Conservation (phyloP, 2,329 filamentous ascomycete species). For the Scedosporium minutisporum region DNA sequence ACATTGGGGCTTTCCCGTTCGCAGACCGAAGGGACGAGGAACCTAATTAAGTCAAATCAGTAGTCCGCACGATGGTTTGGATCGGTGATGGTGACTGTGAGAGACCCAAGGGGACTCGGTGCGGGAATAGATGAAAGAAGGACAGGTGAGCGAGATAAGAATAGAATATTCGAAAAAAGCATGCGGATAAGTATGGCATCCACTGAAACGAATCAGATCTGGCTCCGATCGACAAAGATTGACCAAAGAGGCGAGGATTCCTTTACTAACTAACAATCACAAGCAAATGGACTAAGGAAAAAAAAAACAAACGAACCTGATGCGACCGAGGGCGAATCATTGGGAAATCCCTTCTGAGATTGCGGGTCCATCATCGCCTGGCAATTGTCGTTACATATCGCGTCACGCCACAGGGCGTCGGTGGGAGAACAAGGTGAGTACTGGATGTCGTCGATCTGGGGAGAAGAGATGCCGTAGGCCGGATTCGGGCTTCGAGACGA, state of each 20-base stretch:
- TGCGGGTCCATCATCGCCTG: neutral
- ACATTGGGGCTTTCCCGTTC: neutral
- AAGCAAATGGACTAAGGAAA: neutral
- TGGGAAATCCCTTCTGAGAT: neutral
- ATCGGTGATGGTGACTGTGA: neutral
- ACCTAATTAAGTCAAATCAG: neutral
- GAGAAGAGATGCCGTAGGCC: neutral
- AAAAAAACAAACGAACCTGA: neutral
- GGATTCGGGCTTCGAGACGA: no score
- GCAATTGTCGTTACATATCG: neutral
- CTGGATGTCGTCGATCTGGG: neutral
- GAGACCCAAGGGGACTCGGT: neutral
- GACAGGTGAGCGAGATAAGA: no score
- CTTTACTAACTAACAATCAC: no score
- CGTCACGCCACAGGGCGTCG: neutral
- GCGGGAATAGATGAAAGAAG: neutral
- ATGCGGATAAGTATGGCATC: neutral
- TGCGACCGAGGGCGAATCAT: neutral
- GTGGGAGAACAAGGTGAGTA: neutral
- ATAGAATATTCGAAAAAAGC: no score
- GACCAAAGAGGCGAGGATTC: no score
- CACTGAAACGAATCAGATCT: neutral
- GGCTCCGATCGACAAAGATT: neutral
- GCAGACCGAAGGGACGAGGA: neutral
- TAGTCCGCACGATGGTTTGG: neutral